phyloP scores from a whole-genome alignment of 2,329 filamentous ascomycete genomes.

The Leptoxyphium fumago region DNA sequence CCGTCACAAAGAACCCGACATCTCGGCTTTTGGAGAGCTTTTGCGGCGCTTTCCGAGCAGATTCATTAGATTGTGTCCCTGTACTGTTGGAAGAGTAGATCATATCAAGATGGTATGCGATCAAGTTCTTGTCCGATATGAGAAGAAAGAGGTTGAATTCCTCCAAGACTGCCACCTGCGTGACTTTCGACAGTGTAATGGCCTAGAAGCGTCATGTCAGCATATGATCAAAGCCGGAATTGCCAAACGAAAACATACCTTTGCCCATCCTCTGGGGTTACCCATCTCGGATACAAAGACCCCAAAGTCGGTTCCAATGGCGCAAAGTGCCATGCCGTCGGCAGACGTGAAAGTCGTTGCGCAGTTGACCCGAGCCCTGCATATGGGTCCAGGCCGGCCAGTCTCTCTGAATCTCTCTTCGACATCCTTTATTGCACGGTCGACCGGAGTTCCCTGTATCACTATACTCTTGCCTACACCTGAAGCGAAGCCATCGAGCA shows the following conservation, averaged over 20 bases:
- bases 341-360: constrained; percentile 74
- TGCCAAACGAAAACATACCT: constrained; percentile 41
- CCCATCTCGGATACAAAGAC: constrained; percentile 80
- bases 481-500: constrained; percentile 51
- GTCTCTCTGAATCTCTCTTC: constrained; percentile 54
- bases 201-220: constrained; percentile 36
- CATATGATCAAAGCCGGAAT: too few relatives aligned
- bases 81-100: constrained; percentile 44
- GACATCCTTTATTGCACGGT: constrained; percentile 78
- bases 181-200: constrained; percentile 62
- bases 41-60: constrained; percentile 71
- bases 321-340: constrained; percentile 73
- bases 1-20: constrained; percentile 91
- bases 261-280: constrained; percentile 80
- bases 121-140: constrained; percentile 78
- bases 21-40: constrained; percentile 76
- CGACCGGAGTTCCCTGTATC: constrained; percentile 80
- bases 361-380: constrained; percentile 78
- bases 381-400: constrained; percentile 63
- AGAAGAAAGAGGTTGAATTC: constrained; percentile 89
- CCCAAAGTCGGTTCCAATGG: constrained; percentile 88
- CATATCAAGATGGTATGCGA: constrained; percentile 86
- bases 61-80: constrained; percentile 41
- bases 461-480: constrained; percentile 46
- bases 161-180: constrained; percentile 86